A percentile compares a stretch with the other conserved stretches of the same genome.
Conservation (phyloP, 1,139 yeast genomes). For the Zhuliangozyma parablackwelliae region DNA sequence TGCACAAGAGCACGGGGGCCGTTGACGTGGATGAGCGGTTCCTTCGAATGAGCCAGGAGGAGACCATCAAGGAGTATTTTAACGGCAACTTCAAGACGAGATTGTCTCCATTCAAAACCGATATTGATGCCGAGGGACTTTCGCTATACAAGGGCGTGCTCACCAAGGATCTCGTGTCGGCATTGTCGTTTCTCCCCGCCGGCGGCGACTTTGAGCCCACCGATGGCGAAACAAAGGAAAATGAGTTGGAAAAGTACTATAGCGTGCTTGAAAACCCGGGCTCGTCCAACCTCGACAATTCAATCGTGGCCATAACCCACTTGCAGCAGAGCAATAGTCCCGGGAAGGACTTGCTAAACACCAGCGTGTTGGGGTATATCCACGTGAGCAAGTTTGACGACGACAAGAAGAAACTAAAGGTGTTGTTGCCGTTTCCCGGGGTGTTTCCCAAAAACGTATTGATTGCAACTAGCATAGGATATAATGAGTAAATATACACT, state of each 20-base stretch:
- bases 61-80: constrained; percentile 79
- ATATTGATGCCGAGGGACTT: constrained; percentile 33
- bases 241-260: constrained; percentile 31
- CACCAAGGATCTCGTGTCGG: constrained; percentile 33
- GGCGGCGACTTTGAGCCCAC: constrained; percentile 42
- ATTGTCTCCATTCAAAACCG: constrained; percentile 66
- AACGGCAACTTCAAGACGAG: constrained; percentile 69
- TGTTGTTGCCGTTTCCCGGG: constrained; percentile 86
- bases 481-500: constrained; percentile 21
- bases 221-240: constrained; percentile 21
- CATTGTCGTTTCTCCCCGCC: constrained; percentile 41
- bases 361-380: constrained; percentile 64
- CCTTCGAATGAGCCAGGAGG: constrained; percentile 68
- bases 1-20: constrained; percentile 67
- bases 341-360: constrained; percentile 46
- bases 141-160: constrained; percentile 37
- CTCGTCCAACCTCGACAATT: constrained; percentile 59
- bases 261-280: constrained; percentile 41
- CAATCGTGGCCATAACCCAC: constrained; percentile 70
- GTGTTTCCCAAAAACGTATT: constrained; percentile 55
- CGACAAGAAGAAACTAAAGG: constrained; percentile 60
- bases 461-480: constrained; percentile 28
- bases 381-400: constrained; percentile 57
- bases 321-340: constrained; percentile 49
- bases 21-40: constrained; percentile 72